These are phyloP conservation scores for Golubevia pallescens DNA, from an alignment of 1,284 basidiomycete genomes.

Conservation along the genomic window DNA sequence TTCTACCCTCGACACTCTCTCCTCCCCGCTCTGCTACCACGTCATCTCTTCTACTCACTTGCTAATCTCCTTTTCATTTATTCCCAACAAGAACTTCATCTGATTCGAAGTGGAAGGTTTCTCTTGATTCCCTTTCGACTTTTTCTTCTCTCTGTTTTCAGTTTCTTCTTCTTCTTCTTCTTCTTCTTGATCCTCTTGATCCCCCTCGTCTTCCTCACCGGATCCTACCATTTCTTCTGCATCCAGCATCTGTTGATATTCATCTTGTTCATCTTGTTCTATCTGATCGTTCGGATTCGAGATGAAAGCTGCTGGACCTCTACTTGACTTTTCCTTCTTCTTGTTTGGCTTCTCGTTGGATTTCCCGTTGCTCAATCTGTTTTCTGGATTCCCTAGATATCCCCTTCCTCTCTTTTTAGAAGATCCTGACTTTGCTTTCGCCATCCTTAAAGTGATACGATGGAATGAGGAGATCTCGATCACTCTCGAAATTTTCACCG, in stretches of 20 bases:
- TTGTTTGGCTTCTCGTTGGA: neutral
- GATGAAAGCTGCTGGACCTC: neutral
- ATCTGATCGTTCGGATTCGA: neutral
- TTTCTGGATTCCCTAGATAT: neutral
- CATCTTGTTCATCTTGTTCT: neutral
- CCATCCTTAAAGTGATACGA: too few relatives aligned
- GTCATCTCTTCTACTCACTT: too few relatives aligned
- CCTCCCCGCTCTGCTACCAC: too few relatives aligned
- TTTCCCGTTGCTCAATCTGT: neutral
- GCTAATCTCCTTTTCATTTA: constrained; percentile 21
- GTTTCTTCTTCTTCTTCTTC: constrained; percentile 65
- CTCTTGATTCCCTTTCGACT: neutral
- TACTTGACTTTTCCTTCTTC: neutral
- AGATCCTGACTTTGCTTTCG: neutral
- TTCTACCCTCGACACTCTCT: too few relatives aligned
- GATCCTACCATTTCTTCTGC: constrained; percentile 65
- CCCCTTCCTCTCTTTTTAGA: neutral
- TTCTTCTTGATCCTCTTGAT: constrained; percentile 24
- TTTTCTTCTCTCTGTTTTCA: constrained; percentile 17
- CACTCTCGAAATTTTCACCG: too few relatives aligned
- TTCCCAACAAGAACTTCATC: constrained; percentile 39
- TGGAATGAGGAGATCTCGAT: too few relatives aligned
- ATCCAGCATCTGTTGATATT: constrained; percentile 10
- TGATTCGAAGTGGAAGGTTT: neutral
- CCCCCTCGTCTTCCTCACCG: constrained; percentile 67